Evolutionary conservation across 2,329 filamentous ascomycete species (phyloP), one percentile per base, ranked within the genome.

Genomic region (Alternaria atra): DNA sequence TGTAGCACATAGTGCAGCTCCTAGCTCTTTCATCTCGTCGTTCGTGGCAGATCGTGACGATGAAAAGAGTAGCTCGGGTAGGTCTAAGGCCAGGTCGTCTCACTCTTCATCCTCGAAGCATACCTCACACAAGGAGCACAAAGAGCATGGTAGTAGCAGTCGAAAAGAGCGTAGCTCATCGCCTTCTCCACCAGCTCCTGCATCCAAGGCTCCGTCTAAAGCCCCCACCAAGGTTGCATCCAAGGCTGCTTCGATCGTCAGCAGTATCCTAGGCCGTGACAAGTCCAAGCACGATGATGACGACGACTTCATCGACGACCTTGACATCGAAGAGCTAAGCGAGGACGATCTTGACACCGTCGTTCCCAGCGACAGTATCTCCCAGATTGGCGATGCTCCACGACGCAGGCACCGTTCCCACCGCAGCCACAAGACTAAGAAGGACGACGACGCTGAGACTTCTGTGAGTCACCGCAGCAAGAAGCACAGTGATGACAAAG

Each of bases 341-440:
- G 68, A 71, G 48, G 65, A 69, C 10, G 79, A 84, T 56, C 70
- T 72, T 52, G 80, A 80, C 61, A 83, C 81, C 4, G 79, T 84
- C 2, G 77, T 80, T 2, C 83, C 83, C 1, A 80, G 81, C 60
- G 83, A 84, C 60, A 82, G 79, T 55, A 83, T 84, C 61, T 82
- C 80, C 13, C 80, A 82, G 43, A 69, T 66, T 25, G 73, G 71
- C 2, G 70, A 70, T 15, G 66, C 66, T 17, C 63, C 68, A 15
- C 69, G 79, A 75, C 71, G 77, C 57, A 72, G 70, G 27, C 72
- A 76, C 52, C 68, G 65, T 7, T 68, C 65, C 47, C 66, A 66
- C 23, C 69, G 68, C 35, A 63, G 66, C 20, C 52, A 64, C 37
- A 57, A 39, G 44, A 61, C 58, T 32, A 63, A 60, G 42, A 66